Base-by-base conservation (phyloP, 495 filamentous ascomycete genomes). In the Penicillium turbatum region DNA sequence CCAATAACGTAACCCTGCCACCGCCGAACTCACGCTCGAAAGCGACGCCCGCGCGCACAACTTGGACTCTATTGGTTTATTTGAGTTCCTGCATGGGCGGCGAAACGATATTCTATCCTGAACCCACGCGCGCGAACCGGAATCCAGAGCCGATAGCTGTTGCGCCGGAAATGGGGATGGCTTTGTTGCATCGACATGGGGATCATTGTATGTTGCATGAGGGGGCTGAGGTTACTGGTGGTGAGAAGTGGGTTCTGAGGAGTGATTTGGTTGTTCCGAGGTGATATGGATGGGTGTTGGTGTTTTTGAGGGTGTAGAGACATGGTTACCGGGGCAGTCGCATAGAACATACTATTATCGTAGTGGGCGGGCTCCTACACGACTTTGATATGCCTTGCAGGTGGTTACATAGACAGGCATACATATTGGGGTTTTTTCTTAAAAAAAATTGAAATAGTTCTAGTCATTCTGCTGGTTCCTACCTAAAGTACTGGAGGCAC, bases 211-310 rank as follows among this genome's bases (percentile, higher is more conserved):
- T 97, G 78, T 69, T 96, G 46, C 92, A 96, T 71, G 91, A 97
- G 67, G 90, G 90, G 7, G 78, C 76, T 54, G 81, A 93, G 60
- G 92, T 96, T 0, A 80, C 66, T 0, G 75, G 78, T 37, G 92
- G 92, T 12, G 90, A 95, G 67, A 97, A 96, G 66, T 97, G 92
- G 92, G 85, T 97, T 47, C 78, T 97, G 46, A 75, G 92, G 49
- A 95, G 86, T 46, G 92, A 96, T 76, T 69, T 96, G 49, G 90
- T 90, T 60, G 84, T 95, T 16, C 80, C 64, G 59, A 72, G 76
- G 53, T 86, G 51, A 68, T 46, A 32, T 41, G 21, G 21, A 4
- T 4, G 21, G 21, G 21, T 24, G 21, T 24, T 24, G 21, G 21
- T 24, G 21, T 4, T 4, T 24, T 24, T 24, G 21, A 24, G 21